phyloP scores from a whole-genome alignment of 2,329 filamentous ascomycete species.

The Nemania sp. region DNA sequence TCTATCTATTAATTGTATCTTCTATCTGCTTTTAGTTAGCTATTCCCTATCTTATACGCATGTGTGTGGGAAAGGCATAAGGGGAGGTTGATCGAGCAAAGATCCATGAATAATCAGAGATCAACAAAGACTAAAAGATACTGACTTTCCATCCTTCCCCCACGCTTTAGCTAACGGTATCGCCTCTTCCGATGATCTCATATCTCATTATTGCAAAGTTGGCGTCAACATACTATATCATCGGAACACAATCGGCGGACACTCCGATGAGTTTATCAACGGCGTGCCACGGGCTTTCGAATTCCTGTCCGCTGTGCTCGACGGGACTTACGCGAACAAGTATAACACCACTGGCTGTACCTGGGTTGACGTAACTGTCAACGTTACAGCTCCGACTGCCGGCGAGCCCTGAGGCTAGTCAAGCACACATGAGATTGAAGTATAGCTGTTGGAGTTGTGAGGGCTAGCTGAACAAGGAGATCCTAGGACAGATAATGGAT shows the following conservation, averaged over 20 bases:
- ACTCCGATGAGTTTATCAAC: constrained; percentile 15
- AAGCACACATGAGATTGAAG: neutral
- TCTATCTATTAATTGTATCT: neutral
- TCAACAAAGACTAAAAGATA: neutral
- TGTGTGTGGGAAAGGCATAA: too few species aligned
- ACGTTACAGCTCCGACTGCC: constrained; percentile 6
- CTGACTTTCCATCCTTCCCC: neutral
- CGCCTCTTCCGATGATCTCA: constrained; percentile 20
- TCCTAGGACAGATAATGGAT: too few species aligned
- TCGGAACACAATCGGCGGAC: constrained; percentile 26
- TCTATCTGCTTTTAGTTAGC: neutral
- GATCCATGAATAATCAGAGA: neutral
- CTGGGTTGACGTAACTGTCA: constrained; percentile 26
- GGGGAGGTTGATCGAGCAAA: too few species aligned
- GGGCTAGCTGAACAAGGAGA: too few species aligned
- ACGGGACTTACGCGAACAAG: constrained; percentile 13
- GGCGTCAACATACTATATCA: constrained; percentile 23
- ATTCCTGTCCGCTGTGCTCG: constrained; percentile 19
- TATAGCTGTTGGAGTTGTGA: neutral
- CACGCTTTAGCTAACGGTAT: constrained; percentile 11
- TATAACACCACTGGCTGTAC: constrained; percentile 29
- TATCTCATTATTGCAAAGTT: constrained; percentile 22
- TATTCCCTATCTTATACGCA: neutral
- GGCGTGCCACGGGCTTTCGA: constrained; percentile 11
- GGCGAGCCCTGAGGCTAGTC: neutral